Evolutionary conservation across 768 basidiomycete genomes (phyloP).

Genomic region (Termitomyces sp.): DNA sequence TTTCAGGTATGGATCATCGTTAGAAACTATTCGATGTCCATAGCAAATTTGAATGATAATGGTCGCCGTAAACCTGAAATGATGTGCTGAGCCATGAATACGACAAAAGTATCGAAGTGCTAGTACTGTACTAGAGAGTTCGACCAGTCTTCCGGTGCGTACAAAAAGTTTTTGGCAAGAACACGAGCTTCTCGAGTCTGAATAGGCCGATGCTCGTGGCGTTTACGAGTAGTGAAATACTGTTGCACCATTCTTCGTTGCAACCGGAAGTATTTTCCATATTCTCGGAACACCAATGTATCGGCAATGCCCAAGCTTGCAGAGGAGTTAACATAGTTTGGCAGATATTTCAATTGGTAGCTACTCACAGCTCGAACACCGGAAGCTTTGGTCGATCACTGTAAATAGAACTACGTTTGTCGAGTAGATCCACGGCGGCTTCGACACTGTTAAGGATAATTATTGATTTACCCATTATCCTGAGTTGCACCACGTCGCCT

Average conservation of each 20-base stretch:
- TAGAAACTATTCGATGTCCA: conserved; percentile 17
- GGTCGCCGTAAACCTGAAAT: conserved; percentile 17
- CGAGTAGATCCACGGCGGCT: conserved; percentile 22
- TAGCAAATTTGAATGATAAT: conserved; percentile 17
- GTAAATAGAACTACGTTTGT: conserved; percentile 20
- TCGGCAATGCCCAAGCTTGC: conserved; percentile 12
- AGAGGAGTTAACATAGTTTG: neutral
- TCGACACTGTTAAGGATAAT: conserved; percentile 19
- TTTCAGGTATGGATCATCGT: conserved; percentile 19
- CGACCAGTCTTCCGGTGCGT: conserved; percentile 14
- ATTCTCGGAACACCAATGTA: conserved; percentile 16
- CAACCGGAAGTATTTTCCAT: conserved; percentile 17
- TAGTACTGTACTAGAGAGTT: conserved; percentile 2
- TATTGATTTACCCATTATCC: conserved; percentile 19
- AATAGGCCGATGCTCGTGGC: conserved; percentile 19
- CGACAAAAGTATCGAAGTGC: neutral
- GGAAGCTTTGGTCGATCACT: conserved; percentile 18
- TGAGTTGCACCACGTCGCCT: conserved; percentile 20
- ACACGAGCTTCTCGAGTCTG: conserved; percentile 24
- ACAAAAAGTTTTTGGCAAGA: conserved; percentile 24
- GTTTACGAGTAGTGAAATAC: conserved; percentile 15
- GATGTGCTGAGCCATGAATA: neutral
- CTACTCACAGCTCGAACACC: conserved; percentile 15
- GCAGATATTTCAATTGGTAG: neutral
- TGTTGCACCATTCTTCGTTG: conserved; percentile 17